Evolutionary conservation across 441 rosid species (phyloP), one percentile per base, ranked within the genome.

Genomic region (Cnidoscolus chayamansa): DNA sequence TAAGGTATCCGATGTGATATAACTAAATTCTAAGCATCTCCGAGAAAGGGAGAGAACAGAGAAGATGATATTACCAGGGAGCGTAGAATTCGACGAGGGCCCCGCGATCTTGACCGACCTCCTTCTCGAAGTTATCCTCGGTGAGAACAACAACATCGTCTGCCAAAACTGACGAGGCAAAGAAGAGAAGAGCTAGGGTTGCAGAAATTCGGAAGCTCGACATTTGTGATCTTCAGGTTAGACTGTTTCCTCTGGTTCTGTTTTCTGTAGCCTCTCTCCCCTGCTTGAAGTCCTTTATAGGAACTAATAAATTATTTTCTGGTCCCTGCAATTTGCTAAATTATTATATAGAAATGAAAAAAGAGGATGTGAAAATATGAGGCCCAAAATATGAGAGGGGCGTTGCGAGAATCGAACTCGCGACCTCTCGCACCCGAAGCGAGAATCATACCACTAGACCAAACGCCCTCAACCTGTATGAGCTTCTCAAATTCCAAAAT

Each of bases 51-150:
- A 45, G 13, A 5, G 53, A 63, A 63, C 10, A 10, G 7, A 65
- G 58, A 65, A 50, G 12, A 40, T 31, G 17, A 72, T 66, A 16
- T 19, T 83, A 94, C 98, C 98, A 95, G 37, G 99, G 98, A 79
- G 99, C 99, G 82, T 95, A 95, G 88, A 95, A 95, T 89, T 95
- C 98, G 74, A 95, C 94, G 74, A 95, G 98, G 76, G 93, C 93
- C 72, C 84, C 97, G 67, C 81, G 82, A 65, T 89, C 95, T 79
- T 87, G 85, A 59, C 98, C 99, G 71, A 92, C 88, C 78, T 92
- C 94, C 80, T 89, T 88, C 68, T 95, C 96, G 86, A 95, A 95
- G 87, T 87, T 92, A 31, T 90, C 95, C 62, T 88, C 97, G n/a
- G 93, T 86, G 63, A 95, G 81, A 10, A 92, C 93, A 57, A 89